Base-by-base conservation (phyloP, 2,329 filamentous ascomycete genomes). In the Hypoxylon sp. region DNA sequence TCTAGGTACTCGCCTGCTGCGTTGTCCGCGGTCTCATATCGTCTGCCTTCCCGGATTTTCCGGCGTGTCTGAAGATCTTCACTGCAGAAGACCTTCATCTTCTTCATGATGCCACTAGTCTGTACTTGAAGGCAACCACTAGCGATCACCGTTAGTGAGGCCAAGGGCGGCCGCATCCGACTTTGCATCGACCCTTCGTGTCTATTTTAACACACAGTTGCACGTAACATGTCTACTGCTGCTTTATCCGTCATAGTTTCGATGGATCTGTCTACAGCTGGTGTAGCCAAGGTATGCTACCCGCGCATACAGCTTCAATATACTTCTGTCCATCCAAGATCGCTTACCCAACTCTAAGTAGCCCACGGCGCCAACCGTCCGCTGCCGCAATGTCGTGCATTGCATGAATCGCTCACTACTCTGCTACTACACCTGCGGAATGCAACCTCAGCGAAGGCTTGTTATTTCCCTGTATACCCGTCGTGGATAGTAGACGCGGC, bases 11-110 rank as follows among this genome's bases (percentile, higher is more conserved):
- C n/a, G 38, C 20, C 44, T 55, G 62, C 55, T 61, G 53, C 45
- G 52, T 51, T 62, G 59, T 61, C 59, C 52, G 30, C 20, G 42
- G 26, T 58, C 46, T 57, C 64, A 63, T 66, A 66, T 68, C 65
- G 60, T 56, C 60, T 64, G 61, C 64, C 67, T 63, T 70, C 70
- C 70, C 70, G 68, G 69, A 67, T 61, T 70, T 51, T 67, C 68
- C 70, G 65, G 59, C 62, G 70, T 73, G 58, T 73, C 71, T 74
- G 70, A 73, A 73, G 71, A 74, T 75, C 73, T 70, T 71, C 66
- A 51, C 70, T 74, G 70, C 67, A 71, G 68, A 61, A 65, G 51
- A 66, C 65, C 55, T 61, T 67, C 57, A 48, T 56, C 50, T 40
- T 49, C 33, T 55, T 48, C 45, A 38, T 61, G 48, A 66, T 61